A percentile compares a stretch with the other conserved stretches of the same genome.
Evolutionary conservation across 2,329 filamentous ascomycete species (phyloP).

Genomic region (Botrytis elliptica): DNA sequence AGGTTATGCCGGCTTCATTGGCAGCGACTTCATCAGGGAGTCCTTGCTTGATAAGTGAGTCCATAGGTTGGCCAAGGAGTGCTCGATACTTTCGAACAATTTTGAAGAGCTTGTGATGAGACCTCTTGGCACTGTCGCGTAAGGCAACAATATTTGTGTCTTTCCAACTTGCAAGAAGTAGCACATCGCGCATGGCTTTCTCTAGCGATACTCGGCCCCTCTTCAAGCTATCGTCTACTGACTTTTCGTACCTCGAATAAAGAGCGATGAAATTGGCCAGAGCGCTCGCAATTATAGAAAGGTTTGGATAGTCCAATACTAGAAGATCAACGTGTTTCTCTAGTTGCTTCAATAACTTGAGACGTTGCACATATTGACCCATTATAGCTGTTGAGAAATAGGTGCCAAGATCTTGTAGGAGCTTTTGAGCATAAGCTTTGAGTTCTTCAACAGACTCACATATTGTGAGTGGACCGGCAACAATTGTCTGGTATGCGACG

Average conservation of each 20-base stretch:
- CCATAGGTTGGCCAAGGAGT: slow-evolving; percentile 74
- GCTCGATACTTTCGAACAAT: slow-evolving; percentile 86
- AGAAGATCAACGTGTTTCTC: slow-evolving; percentile 65
- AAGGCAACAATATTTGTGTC: slow-evolving; percentile 92
- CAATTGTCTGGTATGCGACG: slow-evolving; percentile 84
- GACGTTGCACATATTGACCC: slow-evolving; percentile 74
- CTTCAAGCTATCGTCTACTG: slow-evolving; percentile 62
- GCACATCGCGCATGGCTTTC: slow-evolving; percentile 88
- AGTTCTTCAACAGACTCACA: slow-evolving; percentile 59
- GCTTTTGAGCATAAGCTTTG: slow-evolving; percentile 60
- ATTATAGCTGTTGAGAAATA: slow-evolving; percentile 79
- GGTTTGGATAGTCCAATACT: slow-evolving; percentile 54
- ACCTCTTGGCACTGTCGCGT: slow-evolving; percentile 83
- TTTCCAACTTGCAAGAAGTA: slow-evolving; percentile 94
- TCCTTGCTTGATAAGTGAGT: slow-evolving; percentile 58
- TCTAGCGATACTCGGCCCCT: slow-evolving; percentile 75
- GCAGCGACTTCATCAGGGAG: slow-evolving; percentile 48
- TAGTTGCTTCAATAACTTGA: slow-evolving; percentile 67
- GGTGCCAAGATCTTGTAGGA: slow-evolving; percentile 72
- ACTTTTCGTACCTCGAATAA: slow-evolving; percentile 68
- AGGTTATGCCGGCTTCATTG: slow-evolving; percentile 10
- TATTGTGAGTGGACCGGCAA: slow-evolving; percentile 71
- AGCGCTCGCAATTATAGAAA: slow-evolving; percentile 60
- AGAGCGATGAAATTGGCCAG: slow-evolving; percentile 75
- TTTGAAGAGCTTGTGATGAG: slow-evolving; percentile 89